Percentiles rank a stretch among this genome's conserved stretches.
Conservation (phyloP, 116 monocot genomes). For the Cymodocea nodosa region DNA sequence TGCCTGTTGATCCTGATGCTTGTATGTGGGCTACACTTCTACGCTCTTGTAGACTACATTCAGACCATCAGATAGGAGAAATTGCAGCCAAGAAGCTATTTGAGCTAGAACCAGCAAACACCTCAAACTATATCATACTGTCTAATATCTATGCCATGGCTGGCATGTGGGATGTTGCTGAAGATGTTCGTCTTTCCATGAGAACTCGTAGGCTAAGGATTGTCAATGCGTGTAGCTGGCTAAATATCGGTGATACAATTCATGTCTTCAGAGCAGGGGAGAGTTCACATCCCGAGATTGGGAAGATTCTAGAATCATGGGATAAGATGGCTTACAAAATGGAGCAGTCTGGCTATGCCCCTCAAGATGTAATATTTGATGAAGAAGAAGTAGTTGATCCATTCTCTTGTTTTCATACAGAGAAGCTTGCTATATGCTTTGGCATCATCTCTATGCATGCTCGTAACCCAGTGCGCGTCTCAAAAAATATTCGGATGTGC, state of each 20-base stretch:
- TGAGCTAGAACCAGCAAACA: slow-evolving; percentile 37
- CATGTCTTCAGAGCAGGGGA: slow-evolving; percentile 51
- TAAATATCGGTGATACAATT: slow-evolving; percentile 15
- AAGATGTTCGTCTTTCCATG: slow-evolving; percentile 18
- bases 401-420: slow-evolving; percentile 45
- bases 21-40: slow-evolving; percentile 53
- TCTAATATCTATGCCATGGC: slow-evolving; percentile 38
- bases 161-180: slow-evolving; percentile 46
- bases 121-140: slow-evolving; percentile 34
- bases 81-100: slow-evolving; percentile 37
- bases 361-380: slow-evolving; percentile 23
- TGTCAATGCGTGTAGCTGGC: slow-evolving; percentile 29
- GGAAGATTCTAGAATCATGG: slow-evolving; percentile 27
- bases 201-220: slow-evolving; percentile 26
- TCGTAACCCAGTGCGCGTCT: slow-evolving; percentile 22
- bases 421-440: slow-evolving; percentile 46
- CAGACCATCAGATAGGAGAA: slow-evolving; percentile 33
- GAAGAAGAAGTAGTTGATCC: slow-evolving; percentile 28
- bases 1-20: slow-evolving; percentile 50
- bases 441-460: slow-evolving; percentile 33
- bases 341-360: slow-evolving; percentile 24
- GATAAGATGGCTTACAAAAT: slow-evolving; percentile 26
- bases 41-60: slow-evolving; percentile 34
- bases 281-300: slow-evolving; percentile 26
- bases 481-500: slow-evolving; percentile 47